phyloP scores from a whole-genome alignment of 2,329 filamentous ascomycete genomes.

The Ceratocystis albifundus region DNA sequence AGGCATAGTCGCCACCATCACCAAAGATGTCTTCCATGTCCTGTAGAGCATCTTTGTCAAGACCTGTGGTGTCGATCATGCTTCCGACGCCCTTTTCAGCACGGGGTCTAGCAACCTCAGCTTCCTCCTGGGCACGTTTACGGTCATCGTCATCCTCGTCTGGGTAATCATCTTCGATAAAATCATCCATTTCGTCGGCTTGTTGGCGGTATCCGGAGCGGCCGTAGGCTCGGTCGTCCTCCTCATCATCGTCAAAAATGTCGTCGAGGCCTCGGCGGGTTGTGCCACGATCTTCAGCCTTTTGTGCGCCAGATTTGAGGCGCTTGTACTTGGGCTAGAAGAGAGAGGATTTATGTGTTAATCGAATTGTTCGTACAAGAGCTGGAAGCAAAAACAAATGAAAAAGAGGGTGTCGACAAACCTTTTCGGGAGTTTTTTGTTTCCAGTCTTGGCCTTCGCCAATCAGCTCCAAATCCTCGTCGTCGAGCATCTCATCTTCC shows the following conservation, averaged over 20 bases:
- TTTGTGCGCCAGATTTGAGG: conserved; percentile 79
- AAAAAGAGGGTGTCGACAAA: conserved; percentile 35
- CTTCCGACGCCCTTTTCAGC: conserved; percentile 53
- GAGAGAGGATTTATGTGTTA: not conserved
- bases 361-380: not conserved
- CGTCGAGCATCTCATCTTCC: conserved; percentile 80
- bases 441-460: conserved; percentile 58
- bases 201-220: conserved; percentile 46
- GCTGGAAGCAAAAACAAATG: no score
- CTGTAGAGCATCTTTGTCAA: conserved; percentile 86
- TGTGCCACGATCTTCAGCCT: conserved; percentile 53
- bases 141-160: conserved; percentile 66
- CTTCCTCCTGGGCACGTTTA: conserved; percentile 66
- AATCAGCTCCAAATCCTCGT: conserved; percentile 92
- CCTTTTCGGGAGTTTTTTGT: conserved; percentile 56
- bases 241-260: conserved; percentile 91
- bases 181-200: conserved; percentile 79
- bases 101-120: conserved; percentile 73
- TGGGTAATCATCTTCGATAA: conserved; percentile 92
- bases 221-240: conserved; percentile 40
- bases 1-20: conserved; percentile 89
- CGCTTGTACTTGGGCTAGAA: conserved; percentile 82
- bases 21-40: conserved; percentile 96
- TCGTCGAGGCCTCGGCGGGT: conserved; percentile 68
- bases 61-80: conserved; percentile 65